phyloP scores from a whole-genome alignment of 2,329 filamentous ascomycete genomes.

The Colletotrichum cereale region DNA sequence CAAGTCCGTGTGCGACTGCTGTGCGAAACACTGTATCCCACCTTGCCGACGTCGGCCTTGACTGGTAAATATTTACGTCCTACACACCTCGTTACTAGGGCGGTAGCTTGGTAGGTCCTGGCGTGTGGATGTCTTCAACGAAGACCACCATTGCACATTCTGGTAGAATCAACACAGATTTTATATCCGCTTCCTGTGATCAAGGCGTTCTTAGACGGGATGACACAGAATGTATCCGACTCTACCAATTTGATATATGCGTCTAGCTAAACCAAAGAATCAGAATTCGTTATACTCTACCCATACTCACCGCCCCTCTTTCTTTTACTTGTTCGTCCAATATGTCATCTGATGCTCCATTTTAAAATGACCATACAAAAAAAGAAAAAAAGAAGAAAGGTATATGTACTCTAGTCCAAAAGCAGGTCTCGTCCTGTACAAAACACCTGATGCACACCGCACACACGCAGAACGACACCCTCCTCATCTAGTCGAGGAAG shows the following conservation, averaged over 20 bases:
- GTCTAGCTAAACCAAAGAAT: conserved; percentile 5
- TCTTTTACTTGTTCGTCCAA: not conserved
- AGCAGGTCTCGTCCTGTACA: conserved; percentile 17
- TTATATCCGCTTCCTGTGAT: no score
- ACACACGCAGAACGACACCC: not conserved
- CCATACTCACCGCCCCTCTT: conserved; percentile 15
- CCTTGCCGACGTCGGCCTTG: conserved; percentile 33
- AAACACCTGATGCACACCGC: not conserved
- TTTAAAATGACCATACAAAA: conserved; percentile 2
- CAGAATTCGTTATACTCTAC: conserved; percentile 10
- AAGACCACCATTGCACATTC: no score
- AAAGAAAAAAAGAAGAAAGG: not conserved
- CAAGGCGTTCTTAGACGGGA: not conserved
- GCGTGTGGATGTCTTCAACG: not conserved
- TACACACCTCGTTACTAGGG: conserved; percentile 12
- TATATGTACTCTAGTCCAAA: conserved; percentile 21
- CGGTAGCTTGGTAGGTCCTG: not conserved
- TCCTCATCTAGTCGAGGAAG: conserved; percentile 77
- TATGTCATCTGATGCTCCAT: conserved; percentile 18
- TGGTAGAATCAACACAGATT: not conserved
- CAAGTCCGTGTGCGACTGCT: conserved; percentile 12
- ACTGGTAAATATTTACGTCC: conserved; percentile 29
- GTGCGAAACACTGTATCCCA: conserved; percentile 24
- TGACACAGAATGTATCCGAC: not conserved
- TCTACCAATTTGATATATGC: not conserved